Conservation (phyloP, 140 eudicot genomes). For the Oenanthe javanica region DNA sequence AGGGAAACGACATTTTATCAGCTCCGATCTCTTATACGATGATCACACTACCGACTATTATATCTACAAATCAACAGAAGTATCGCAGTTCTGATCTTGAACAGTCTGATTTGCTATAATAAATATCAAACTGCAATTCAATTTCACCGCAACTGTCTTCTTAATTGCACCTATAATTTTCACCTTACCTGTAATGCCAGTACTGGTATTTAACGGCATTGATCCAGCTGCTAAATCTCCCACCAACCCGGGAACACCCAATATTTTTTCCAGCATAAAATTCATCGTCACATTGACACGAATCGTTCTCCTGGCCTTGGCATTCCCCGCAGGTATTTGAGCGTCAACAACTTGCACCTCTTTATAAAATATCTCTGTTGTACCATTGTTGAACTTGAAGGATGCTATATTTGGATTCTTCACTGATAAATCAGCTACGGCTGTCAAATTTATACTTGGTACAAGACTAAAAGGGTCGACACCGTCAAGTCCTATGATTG, state of each 20-base stretch:
- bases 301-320: conserved; percentile 38
- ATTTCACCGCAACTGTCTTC: conserved; percentile 32
- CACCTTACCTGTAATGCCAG: conserved; percentile 39
- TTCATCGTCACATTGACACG: conserved; percentile 29
- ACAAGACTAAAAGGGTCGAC: neutral
- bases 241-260: conserved; percentile 15
- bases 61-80: conserved; percentile 15
- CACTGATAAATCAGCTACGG: conserved; percentile 40
- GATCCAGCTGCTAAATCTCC: conserved; percentile 26
- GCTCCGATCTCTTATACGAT: neutral
- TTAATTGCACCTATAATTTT: conserved; percentile 30
- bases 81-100: conserved; percentile 31
- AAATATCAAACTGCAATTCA: conserved; percentile 48
- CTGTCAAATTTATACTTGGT: conserved; percentile 26
- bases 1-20: neutral
- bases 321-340: conserved; percentile 28
- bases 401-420: conserved; percentile 66
- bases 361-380: conserved; percentile 33
- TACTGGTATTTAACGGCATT: conserved; percentile 28
- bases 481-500: conserved; percentile 25
- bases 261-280: conserved; percentile 21
- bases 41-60: neutral
- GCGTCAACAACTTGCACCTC: conserved; percentile 38
- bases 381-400: conserved; percentile 29
- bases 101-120: conserved; percentile 20